phyloP scores from a whole-genome alignment of 352 stramenopile genomes.

The Phytophthora tentaculata region DNA sequence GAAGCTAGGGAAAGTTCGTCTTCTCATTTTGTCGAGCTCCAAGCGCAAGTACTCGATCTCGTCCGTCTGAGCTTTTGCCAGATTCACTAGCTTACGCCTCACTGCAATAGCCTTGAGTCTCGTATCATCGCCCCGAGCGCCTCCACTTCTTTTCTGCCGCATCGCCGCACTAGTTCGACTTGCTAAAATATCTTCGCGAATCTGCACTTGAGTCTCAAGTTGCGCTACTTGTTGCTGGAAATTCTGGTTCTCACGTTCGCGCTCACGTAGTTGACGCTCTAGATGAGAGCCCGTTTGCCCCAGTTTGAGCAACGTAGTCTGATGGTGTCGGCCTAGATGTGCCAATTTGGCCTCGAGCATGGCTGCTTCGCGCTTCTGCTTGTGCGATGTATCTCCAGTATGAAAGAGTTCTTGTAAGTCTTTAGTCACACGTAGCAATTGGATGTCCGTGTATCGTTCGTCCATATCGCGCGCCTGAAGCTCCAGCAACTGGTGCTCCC shows the following conservation, averaged over 20 bases:
- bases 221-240: constrained; percentile 82
- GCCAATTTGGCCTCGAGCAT: constrained; percentile 79
- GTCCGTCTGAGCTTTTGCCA: constrained; percentile 89
- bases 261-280: constrained; percentile 67
- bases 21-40: constrained; percentile 91
- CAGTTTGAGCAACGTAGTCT: constrained; percentile 71
- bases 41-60: constrained; percentile 91
- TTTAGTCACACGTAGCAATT: constrained; percentile 93
- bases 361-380: constrained; percentile 76
- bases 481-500: constrained; percentile 87
- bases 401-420: constrained; percentile 92
- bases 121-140: constrained; percentile 19
- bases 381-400: constrained; percentile 78
- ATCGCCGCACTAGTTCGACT: constrained; percentile 65
- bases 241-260: constrained; percentile 79
- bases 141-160: constrained; percentile 35
- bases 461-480: constrained; percentile 88
- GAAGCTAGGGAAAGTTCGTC: constrained; percentile 94
- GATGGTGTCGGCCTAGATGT: constrained; percentile 68
- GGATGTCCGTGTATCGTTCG: constrained; percentile 93
- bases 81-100: constrained; percentile 88
- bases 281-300: constrained; percentile 55
- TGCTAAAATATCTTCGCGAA: constrained; percentile 87
- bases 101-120: constrained; percentile 90
- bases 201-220: constrained; percentile 85